Percentiles rank a stretch among this genome's conserved stretches.
phyloP scores from a whole-genome alignment of 768 basidiomycete genomes.

The Lyophyllum decastes region DNA sequence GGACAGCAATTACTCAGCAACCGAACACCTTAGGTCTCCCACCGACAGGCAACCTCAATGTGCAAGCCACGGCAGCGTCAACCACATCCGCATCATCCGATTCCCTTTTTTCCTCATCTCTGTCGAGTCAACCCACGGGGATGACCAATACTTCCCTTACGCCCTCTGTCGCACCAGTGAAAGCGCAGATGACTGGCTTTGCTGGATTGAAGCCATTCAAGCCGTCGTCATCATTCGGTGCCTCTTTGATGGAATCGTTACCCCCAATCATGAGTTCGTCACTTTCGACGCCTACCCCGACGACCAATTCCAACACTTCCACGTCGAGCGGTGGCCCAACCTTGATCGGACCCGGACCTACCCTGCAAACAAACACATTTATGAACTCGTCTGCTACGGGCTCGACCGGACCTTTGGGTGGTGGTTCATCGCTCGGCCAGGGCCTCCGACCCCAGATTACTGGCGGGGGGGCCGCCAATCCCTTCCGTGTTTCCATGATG shows the following conservation, averaged over 20 bases:
- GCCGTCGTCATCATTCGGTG: constrained; percentile 79
- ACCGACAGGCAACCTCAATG: constrained; percentile 21
- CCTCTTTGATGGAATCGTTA: constrained; percentile 68
- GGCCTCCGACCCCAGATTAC: constrained; percentile 65
- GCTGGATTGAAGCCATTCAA: constrained; percentile 80
- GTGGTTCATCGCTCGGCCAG: constrained; percentile 41
- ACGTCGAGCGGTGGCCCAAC: constrained; percentile 13
- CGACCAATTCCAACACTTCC: constrained; percentile 24
- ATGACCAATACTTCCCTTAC: constrained; percentile 27
- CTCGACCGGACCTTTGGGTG: constrained; percentile 37
- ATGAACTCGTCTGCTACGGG: constrained; percentile 36
- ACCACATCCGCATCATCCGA: constrained; percentile 48
- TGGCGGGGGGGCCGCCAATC: constrained; percentile 61
- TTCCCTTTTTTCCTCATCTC: constrained; percentile 45
- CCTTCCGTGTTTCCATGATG: constrained; percentile 67
- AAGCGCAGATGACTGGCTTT: constrained; percentile 52
- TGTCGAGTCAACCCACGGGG: constrained; percentile 56
- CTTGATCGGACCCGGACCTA: constrained; percentile 9
- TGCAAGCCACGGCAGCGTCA: constrained; percentile 37
- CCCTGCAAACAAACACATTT: constrained; percentile 17
- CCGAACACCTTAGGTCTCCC: constrained; percentile 15
- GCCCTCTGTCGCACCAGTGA: constrained; percentile 30
- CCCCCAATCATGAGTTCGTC: constrained; percentile 71
- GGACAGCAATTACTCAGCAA: constrained; percentile 9
- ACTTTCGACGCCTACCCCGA: constrained; percentile 45